Conservation (phyloP, 2,329 filamentous ascomycete genomes). For the Aspergillus terreus region DNA sequence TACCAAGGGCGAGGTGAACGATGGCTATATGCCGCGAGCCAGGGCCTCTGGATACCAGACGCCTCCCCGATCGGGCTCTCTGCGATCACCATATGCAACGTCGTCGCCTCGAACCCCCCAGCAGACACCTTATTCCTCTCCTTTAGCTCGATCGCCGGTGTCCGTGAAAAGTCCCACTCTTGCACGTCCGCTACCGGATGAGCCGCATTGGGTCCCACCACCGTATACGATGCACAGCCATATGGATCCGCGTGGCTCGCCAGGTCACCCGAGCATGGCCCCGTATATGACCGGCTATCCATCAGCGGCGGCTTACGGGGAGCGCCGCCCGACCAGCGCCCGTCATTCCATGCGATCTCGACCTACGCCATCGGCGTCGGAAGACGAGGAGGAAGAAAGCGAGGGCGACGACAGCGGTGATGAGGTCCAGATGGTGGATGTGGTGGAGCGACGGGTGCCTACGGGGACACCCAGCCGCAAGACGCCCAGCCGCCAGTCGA, state of each 20-base stretch:
- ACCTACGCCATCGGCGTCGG: slow-evolving; percentile 15
- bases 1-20: slow-evolving; percentile 32
- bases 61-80: slow-evolving; percentile 30
- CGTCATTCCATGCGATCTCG: slow-evolving; percentile 11
- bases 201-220: slow-evolving; percentile 45
- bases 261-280: slow-evolving; percentile 15
- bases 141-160: slow-evolving; percentile 33
- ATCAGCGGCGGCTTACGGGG: slow-evolving; percentile 12
- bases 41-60: slow-evolving; percentile 43
- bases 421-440: slow-evolving; percentile 30
- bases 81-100: slow-evolving; percentile 1
- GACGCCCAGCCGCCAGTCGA: slow-evolving; percentile 12
- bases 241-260: slow-evolving; percentile 26
- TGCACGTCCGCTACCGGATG: slow-evolving; percentile 46
- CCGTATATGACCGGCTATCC: slow-evolving; percentile 22
- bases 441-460: slow-evolving; percentile 23
- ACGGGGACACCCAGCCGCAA: slow-evolving; percentile 15
- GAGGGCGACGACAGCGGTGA: slow-evolving; percentile 26
- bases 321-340: slow-evolving; percentile 14
- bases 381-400: slow-evolving; percentile 17
- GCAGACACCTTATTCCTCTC: slow-evolving; percentile 30
- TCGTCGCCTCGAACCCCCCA: slow-evolving; percentile 28
- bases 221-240: slow-evolving; percentile 29
- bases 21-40: slow-evolving; percentile 48
- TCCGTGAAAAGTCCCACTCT: slow-evolving; percentile 34